Base-by-base conservation (phyloP, 805 yeast genomes). In the Saccharomyces eubayanus region DNA sequence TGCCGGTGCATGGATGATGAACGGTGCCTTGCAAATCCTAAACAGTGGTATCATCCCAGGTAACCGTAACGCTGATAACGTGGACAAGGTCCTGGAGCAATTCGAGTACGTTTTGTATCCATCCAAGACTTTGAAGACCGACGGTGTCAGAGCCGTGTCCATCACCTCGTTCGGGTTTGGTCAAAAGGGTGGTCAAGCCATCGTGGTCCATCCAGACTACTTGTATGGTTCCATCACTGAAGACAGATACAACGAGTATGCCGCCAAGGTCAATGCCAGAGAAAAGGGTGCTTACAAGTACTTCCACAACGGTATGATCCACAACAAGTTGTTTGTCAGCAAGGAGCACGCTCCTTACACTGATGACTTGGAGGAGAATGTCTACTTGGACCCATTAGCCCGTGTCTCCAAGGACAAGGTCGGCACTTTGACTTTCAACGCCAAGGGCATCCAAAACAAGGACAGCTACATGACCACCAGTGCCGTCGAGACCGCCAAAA, bases 1-100 rank as follows among this genome's bases (percentile, higher is more conserved):
- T 65, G 99, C 99, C 55, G 99, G 97, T 81, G 98, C 99, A 55
- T 94, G 99, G 99, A 94, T 94, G 99, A 77, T 94, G 81, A 95
- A 94, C 74, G 99, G 99, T 75, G 96, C 89, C 54, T 77, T 94
- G 62, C 99, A 94, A 78, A 84, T 91, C 62, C 78, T 94, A 72
- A 87, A 89, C 77, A 73, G 87, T 66, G 98, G 99, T 74, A 68
- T 91, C 66, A 96, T 94, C 63, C 99, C 99, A 63, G 99, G 99
- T 73, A 94, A 94, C 81, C 84, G 97, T 75, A 95, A 94, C 68
- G 99, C 99, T 60, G 99, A 94, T 74, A 94, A 94, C 70, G 83
- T 94, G 64, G 99, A 94, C 74, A 78, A 82, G 67, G 69, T 78
- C 24, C 78, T 94, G 70, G 89, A 89, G 75, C 81, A 89, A 67